Base-by-base conservation (phyloP, 352 stramenopile species). In the Globisporangium acanthophoron region DNA sequence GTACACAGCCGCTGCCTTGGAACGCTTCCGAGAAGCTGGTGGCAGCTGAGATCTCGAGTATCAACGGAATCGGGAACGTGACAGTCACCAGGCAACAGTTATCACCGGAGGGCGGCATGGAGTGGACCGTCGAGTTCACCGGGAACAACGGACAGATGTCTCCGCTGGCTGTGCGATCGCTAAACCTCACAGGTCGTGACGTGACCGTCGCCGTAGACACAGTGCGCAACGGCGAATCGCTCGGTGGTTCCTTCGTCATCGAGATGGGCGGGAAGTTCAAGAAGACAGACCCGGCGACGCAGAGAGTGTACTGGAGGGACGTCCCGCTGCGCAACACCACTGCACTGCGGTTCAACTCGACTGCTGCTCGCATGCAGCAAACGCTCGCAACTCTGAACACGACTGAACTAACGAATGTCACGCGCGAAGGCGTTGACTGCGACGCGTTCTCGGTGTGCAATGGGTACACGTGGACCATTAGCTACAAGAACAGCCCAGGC, bases 381-480 rank as follows among this genome's bases (percentile, higher is more conserved):
- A 69, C 64, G 8, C 52, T 92, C 1, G 70, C 71, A 13, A 52
- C 52, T 0, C 56, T 90, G 0, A 47, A 65, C 0, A 56, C 87
- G n/a, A 86, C 73, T 0, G 76, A 84, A 16, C 29, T 58, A 6
- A 58, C 74, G 0, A 52, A 66, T 1, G 66, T 92, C 0, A 67
- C 65, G 4, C 72, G 80, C 0, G 24, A 51, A 0, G 74, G 73
- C 9, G 11, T 71, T 6, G 69, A 84, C 9, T 92, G 82, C 29
- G 82, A 92, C 41, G 61, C 50, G 3, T 90, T 90, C 35, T 51
- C 56, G 0, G 61, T 87, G 20, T 92, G 82, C 59, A 80, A 80
- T 50, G 74, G 78, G 5, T 90, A 88, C 66, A 78, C 60, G 7
- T 92, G 82, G 82, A 73, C 62, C 0, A 78, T 92, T 51, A 87